Conservation (phyloP, 371 early-diverging fungal species). For the Mortierella sp. region DNA sequence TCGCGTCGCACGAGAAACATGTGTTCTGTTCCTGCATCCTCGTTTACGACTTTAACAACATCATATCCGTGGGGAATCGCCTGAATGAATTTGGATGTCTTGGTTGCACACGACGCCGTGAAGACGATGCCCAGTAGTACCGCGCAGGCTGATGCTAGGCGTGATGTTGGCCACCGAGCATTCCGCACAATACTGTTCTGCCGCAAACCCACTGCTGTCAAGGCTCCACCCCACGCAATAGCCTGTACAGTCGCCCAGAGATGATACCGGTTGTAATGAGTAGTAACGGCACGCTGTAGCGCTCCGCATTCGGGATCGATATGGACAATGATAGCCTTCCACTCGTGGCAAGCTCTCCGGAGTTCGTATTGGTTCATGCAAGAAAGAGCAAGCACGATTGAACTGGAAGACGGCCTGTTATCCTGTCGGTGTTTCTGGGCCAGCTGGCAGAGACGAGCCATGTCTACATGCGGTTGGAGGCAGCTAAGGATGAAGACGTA, state of each 20-base stretch:
- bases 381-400: constrained; percentile 36
- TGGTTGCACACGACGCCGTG: constrained; percentile 19
- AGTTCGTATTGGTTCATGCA: constrained; percentile 54
- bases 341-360: constrained; percentile 43
- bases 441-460: constrained; percentile 35
- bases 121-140: constrained; percentile 17
- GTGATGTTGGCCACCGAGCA: constrained; percentile 31
- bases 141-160: constrained; percentile 23
- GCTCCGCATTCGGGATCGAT: constrained; percentile 48
- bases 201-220: constrained; percentile 24
- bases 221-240: constrained; percentile 23
- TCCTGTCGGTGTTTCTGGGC: constrained; percentile 10
- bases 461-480: constrained; percentile 43
- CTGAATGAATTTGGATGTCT: constrained; percentile 27
- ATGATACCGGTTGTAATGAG: constrained; percentile 25
- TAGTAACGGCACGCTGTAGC: constrained; percentile 29
- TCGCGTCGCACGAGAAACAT: constrained; percentile 47
- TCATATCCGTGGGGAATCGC: constrained; percentile 46
- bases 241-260: constrained; percentile 38
- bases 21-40: constrained; percentile 20
- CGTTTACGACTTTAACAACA: constrained; percentile 27
- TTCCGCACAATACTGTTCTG: constrained; percentile 26
- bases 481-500: constrained; percentile 52
- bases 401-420: not conserved
- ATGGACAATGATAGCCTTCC: constrained; percentile 45